Conservation (phyloP, 2,329 filamentous ascomycete species). For the Macrophomina phaseolina region DNA sequence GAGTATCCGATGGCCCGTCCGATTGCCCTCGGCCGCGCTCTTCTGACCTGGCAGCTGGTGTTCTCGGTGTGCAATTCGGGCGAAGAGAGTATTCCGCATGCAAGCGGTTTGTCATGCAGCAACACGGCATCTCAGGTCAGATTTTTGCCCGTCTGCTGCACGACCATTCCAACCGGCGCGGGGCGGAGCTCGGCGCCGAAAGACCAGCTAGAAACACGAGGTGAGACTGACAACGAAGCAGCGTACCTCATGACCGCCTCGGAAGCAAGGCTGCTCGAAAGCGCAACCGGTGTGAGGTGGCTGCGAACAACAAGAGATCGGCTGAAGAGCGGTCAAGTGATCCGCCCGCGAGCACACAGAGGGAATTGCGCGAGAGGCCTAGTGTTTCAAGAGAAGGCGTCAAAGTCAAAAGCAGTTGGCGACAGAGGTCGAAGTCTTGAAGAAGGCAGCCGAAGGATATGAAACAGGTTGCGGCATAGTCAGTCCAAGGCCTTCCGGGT, state of each 20-base stretch:
- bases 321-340: constrained; percentile 23
- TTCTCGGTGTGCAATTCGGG: neutral
- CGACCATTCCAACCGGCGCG: neutral
- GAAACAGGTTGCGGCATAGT: constrained; percentile 4
- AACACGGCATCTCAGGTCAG: constrained; percentile 8
- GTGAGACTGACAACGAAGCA: constrained; percentile 17
- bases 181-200: constrained; percentile 12
- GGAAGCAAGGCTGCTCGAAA: neutral
- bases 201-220: neutral
- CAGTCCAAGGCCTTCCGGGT: neutral
- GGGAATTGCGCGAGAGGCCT: neutral
- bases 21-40: neutral
- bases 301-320: constrained; percentile 11
- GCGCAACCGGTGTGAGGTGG: neutral
- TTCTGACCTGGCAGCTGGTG: constrained; percentile 4
- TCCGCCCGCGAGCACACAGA: neutral
- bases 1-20: constrained; percentile 10
- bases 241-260: constrained; percentile 13
- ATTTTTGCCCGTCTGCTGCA: neutral
- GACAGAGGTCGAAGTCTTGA: neutral
- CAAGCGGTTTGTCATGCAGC: constrained; percentile 12
- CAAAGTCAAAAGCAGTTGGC: neutral
- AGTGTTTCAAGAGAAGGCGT: neutral
- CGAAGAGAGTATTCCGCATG: constrained; percentile 8
- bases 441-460: neutral